A percentile compares a stretch with the other conserved stretches of the same genome.
These are phyloP conservation scores for Alnus rubra DNA, from an alignment of 306 rosid genomes.

Conservation along the genomic window DNA sequence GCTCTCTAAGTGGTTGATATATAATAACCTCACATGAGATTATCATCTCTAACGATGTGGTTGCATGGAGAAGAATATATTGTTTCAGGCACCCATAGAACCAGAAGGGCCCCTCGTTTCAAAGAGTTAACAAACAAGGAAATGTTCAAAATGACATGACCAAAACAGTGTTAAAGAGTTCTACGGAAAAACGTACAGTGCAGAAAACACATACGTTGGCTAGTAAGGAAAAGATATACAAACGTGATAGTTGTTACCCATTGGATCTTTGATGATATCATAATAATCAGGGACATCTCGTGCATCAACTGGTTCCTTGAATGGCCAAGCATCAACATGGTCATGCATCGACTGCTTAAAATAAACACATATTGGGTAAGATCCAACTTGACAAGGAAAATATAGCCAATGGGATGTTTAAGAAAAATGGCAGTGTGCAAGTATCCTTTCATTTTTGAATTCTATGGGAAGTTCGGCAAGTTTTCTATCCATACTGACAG, in stretches of 20 bases:
- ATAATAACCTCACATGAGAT: not conserved
- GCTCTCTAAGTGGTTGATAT: not conserved
- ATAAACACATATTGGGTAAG: constrained; percentile 20
- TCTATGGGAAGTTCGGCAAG: not conserved
- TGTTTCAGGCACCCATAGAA: not conserved
- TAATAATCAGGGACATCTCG: constrained; percentile 97
- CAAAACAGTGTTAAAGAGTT: not conserved
- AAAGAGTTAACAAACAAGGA: not conserved
- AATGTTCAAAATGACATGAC: not conserved
- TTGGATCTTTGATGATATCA: constrained; percentile 91
- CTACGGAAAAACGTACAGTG: not conserved
- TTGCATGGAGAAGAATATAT: not conserved
- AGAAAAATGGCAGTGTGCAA: not conserved
- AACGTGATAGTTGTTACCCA: constrained; percentile 56
- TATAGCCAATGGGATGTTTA: not conserved
- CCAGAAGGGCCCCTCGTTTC: not conserved
- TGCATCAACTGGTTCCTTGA: constrained; percentile 91
- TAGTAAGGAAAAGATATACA: constrained; percentile 5
- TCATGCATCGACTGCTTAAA: constrained; percentile 70
- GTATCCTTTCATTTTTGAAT: not conserved
- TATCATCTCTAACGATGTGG: not conserved
- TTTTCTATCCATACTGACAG: not conserved
- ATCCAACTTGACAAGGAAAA: constrained; percentile 11
- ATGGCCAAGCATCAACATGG: constrained; percentile 94
- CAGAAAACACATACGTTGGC: not conserved